Percentiles rank a stretch among this genome's conserved stretches.
Evolutionary conservation across 2,329 filamentous ascomycete genomes (phyloP).

Genomic region (Cryphonectria nitschkei): DNA sequence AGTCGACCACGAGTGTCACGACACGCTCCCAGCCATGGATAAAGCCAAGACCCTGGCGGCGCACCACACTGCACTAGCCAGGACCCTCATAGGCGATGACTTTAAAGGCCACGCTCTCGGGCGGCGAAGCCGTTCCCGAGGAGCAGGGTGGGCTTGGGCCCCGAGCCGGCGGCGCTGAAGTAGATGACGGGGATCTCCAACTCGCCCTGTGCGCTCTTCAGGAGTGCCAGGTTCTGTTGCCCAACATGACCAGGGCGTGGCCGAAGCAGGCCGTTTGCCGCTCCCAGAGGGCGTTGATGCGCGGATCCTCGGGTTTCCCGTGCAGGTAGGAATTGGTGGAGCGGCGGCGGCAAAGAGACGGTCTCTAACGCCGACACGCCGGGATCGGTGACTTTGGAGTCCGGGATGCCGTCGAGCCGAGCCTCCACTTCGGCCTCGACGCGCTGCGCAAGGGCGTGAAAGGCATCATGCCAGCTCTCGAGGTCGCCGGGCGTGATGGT

Average conservation of each 20-base stretch:
- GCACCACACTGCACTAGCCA: too few species aligned
- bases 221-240: background rate
- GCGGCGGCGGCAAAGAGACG: background rate
- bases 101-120: background rate
- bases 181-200: background rate
- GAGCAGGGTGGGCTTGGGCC: background rate
- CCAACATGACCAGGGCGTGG: background rate
- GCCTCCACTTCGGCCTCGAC: conserved; percentile 2
- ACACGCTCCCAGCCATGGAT: too few species aligned
- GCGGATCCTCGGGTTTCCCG: background rate
- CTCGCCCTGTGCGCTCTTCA: background rate
- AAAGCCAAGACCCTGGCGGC: too few species aligned
- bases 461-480: background rate
- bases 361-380: background rate
- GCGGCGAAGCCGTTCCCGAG: background rate
- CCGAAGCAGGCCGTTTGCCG: background rate
- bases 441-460: background rate
- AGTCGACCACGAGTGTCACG: too few species aligned
- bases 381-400: background rate
- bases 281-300: background rate
- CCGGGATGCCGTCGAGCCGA: background rate
- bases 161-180: background rate
- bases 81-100: background rate
- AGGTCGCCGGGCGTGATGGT: background rate
- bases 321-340: background rate